Evolutionary conservation across 441 rosid species (phyloP).

Genomic region (Metrosideros polymorpha): DNA sequence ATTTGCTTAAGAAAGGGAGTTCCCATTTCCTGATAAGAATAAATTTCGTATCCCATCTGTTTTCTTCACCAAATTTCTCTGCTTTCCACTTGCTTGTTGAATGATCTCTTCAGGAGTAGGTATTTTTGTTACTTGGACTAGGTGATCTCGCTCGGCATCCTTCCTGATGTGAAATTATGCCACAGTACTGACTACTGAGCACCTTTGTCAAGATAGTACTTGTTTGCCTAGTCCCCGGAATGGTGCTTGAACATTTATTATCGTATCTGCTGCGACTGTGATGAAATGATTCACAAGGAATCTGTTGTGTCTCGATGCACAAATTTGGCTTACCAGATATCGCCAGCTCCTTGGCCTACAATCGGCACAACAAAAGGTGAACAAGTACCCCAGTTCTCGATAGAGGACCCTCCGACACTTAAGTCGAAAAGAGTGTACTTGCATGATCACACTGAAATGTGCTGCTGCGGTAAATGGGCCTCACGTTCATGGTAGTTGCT

Average conservation of each 20-base stretch:
- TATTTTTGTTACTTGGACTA: not conserved
- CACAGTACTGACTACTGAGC: not conserved
- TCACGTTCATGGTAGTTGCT: not conserved
- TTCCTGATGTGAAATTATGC: not conserved
- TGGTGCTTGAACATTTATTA: not conserved
- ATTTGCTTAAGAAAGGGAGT: not conserved
- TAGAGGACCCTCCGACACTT: not conserved
- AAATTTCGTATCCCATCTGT: not conserved
- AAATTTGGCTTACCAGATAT: not conserved
- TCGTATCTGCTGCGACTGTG: not conserved
- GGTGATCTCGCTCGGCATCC: not conserved
- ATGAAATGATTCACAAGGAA: not conserved
- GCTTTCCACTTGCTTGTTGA: not conserved
- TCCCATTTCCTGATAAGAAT: not conserved
- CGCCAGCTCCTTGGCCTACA: not conserved
- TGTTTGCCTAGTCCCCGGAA: not conserved
- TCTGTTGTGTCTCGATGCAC: not conserved
- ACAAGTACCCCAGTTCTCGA: not conserved
- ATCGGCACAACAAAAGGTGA: not conserved
- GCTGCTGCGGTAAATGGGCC: not conserved
- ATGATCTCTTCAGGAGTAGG: not conserved
- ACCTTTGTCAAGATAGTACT: not conserved
- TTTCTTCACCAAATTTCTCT: not conserved
- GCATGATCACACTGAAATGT: not conserved
- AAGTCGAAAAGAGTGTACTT: not conserved